Base-by-base conservation (phyloP, 139 green algal species). In the Mychonastes homosphaera region DNA sequence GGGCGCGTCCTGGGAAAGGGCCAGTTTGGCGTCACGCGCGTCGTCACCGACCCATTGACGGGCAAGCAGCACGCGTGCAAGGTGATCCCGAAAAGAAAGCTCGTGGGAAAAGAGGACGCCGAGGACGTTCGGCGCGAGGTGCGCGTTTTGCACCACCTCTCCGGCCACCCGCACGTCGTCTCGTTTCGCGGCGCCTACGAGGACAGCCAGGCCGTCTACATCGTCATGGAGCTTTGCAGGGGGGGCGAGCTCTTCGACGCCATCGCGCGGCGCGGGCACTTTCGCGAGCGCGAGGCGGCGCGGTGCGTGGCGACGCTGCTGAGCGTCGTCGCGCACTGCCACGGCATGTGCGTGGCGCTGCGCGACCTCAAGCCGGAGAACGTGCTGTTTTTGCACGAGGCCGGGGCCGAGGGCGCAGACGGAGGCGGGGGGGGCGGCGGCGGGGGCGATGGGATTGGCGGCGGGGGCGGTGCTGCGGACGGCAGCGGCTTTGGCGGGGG, bases 261-360 rank as follows among this genome's bases (percentile, higher is more conserved):
- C 16, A 93, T 96, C 53, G 76, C 86, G 27, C 60, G 65, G 18
- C 56, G 70, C 23, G 84, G 86, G 6, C 74, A 94, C 55, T 94
- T 89, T 65, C 82, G 53, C 49, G 89, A 97, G 72, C 80, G 80
- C 60, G 76, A 85, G 46, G 89, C 89, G 33, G 86, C 89, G 2
- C 41, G 50, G 6, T 61, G 91, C 29, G 83, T 94, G 38, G 75
- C 87, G 8, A 92, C 83, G 18, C 89, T 98, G 7, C 67, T 95
- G 23, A 72, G 73, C 35, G 84, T 95, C 26, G 84, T 98, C n/a
- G 70, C 85, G 46, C 78, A 95, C 62, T 96, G 89, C 64, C 92
- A 98, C 75, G 75, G 62, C 35, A 82, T 96, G 62, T 87, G 88
- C 23, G 91, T 98, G n/a, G 89, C 97, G 27, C 91, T 97, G 69